These are phyloP conservation scores for Simplicillium sp. DNA, from an alignment of 2,329 filamentous ascomycete species.

Conservation along the genomic window DNA sequence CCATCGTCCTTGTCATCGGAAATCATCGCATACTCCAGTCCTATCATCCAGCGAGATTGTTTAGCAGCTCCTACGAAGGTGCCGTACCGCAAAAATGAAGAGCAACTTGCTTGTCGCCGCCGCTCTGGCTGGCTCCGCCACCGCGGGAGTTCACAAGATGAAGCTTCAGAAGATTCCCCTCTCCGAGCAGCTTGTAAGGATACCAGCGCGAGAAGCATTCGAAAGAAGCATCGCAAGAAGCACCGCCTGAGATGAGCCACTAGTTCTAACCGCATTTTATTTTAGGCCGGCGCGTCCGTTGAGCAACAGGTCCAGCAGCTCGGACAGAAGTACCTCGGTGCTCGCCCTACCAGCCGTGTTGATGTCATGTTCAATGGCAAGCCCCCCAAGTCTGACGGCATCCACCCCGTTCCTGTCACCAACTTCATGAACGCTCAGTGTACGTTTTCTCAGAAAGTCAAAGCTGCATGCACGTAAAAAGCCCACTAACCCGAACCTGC, in stretches of 20 bases:
- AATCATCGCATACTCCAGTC: not conserved
- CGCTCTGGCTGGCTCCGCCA: slow-evolving; percentile 71
- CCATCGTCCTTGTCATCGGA: slow-evolving; percentile 2
- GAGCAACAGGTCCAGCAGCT: slow-evolving; percentile 73
- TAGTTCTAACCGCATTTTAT: slow-evolving; percentile 2
- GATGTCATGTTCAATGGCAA: slow-evolving; percentile 74
- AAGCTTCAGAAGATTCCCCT: slow-evolving; percentile 96
- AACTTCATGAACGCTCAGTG: slow-evolving; percentile 99
- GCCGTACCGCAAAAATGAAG: slow-evolving; percentile 61
- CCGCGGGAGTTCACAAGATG: slow-evolving; percentile 87
- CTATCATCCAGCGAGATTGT: not conserved
- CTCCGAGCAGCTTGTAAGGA: slow-evolving; percentile 77
- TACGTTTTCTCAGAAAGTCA: slow-evolving; percentile 44
- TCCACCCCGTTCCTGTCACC: slow-evolving; percentile 78
- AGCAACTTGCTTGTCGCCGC: slow-evolving; percentile 69
- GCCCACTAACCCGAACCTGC: not conserved
- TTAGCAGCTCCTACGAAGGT: no score
- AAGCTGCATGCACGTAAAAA: not conserved
- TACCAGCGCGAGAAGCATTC: not conserved
- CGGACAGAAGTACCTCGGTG: slow-evolving; percentile 92
- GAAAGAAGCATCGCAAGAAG: not conserved
- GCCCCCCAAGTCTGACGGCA: slow-evolving; percentile 52
- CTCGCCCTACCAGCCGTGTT: slow-evolving; percentile 55
- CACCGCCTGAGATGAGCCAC: not conserved
- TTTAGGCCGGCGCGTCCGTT: slow-evolving; percentile 66